Conservation (phyloP, 352 stramenopile species). For the Globisporangium carolinianum region DNA sequence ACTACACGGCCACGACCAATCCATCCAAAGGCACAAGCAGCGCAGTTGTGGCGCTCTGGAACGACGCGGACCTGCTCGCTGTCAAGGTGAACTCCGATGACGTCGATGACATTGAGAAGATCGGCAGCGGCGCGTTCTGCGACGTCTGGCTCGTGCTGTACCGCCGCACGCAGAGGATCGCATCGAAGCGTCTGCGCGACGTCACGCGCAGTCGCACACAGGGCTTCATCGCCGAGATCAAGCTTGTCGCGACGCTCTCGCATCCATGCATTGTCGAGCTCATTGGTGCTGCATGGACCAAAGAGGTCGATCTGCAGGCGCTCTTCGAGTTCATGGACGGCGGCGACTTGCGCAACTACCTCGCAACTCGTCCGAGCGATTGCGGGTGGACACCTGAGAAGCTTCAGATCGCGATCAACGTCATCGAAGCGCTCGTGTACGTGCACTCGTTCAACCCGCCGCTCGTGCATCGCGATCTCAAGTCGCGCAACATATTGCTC, state of each 20-base stretch:
- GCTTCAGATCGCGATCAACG: conserved; percentile 13
- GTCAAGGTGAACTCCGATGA: background rate
- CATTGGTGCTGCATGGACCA: conserved; percentile 40
- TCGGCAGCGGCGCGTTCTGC: too few species aligned
- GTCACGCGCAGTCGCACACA: conserved; percentile 21
- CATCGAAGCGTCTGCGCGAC: conserved; percentile 12
- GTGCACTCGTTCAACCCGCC: too few species aligned
- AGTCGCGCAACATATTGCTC: too few species aligned
- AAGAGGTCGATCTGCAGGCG: conserved; percentile 37
- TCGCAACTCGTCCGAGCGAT: conserved; percentile 13
- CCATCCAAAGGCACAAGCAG: too few species aligned
- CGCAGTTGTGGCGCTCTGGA: conserved; percentile 25
- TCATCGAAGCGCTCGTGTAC: conserved; percentile 7
- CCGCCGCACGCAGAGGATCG: conserved; percentile 20
- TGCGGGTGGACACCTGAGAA: conserved; percentile 3
- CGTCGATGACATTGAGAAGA: background rate
- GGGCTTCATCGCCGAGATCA: conserved; percentile 47
- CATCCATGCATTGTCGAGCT: conserved; percentile 39
- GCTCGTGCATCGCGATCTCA: too few species aligned
- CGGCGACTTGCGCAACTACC: conserved; percentile 36
- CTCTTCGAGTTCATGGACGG: conserved; percentile 60
- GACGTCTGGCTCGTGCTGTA: conserved; percentile 40
- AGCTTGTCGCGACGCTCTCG: conserved; percentile 31
- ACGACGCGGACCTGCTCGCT: conserved; percentile 3
- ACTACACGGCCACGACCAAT: too few species aligned